Conservation (phyloP, 2,329 filamentous ascomycete genomes). For the Zymoseptoria pseudotritici region DNA sequence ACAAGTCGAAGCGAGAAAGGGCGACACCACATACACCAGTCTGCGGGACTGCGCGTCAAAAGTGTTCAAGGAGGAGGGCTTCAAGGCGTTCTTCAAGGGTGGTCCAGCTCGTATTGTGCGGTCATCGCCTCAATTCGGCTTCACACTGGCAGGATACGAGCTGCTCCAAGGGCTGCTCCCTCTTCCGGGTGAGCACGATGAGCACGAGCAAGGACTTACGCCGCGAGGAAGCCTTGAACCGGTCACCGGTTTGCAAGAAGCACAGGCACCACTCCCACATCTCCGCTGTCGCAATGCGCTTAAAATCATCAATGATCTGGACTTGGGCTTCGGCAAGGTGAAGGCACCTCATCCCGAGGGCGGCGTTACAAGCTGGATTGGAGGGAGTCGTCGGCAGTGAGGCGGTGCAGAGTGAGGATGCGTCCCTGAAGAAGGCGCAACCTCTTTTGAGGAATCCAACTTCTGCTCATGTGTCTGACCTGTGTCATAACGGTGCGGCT, state of each 20-base stretch:
- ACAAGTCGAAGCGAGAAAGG: constrained; percentile 95
- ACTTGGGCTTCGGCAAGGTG: constrained; percentile 81
- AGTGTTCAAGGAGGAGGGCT: constrained; percentile 83
- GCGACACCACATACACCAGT: constrained; percentile 79
- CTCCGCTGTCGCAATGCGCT: constrained; percentile 78
- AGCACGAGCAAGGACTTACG: constrained; percentile 42
- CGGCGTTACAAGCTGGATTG: constrained; percentile 9
- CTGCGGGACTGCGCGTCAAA: constrained; percentile 78
- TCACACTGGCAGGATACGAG: constrained; percentile 93
- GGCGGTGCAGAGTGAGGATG: not conserved
- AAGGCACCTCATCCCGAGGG: constrained; percentile 33
- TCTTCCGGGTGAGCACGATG: constrained; percentile 57
- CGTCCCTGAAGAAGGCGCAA: not conserved
- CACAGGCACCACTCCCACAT: constrained; percentile 57
- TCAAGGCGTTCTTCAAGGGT: constrained; percentile 97
- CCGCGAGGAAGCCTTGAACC: constrained; percentile 54
- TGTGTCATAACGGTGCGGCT: not conserved
- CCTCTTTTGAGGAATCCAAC: not conserved
- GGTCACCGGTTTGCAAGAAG: constrained; percentile 55
- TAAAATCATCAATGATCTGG: constrained; percentile 90
- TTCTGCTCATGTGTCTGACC: not conserved
- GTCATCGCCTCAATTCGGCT: constrained; percentile 94
- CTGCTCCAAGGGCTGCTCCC: constrained; percentile 76
- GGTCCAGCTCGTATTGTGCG: constrained; percentile 90
- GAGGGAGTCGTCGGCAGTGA: not conserved